Conservation (phyloP, 2,329 filamentous ascomycete species). For the Alternaria brassicae region DNA sequence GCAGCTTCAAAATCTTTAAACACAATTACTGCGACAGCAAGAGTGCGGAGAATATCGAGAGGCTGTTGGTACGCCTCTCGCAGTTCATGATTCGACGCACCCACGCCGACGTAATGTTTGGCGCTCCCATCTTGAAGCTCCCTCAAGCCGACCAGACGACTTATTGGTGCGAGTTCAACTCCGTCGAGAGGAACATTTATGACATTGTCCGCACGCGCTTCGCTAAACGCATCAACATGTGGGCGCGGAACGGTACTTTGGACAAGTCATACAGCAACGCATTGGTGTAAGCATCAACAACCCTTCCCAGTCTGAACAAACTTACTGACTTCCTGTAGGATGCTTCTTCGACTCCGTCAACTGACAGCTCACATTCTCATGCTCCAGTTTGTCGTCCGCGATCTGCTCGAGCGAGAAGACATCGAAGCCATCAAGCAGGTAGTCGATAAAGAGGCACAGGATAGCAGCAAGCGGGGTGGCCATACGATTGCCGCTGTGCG, state of each 20-base stretch:
- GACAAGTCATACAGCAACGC: slow-evolving; percentile 51
- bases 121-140: slow-evolving; percentile 61
- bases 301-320: background rate
- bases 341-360: slow-evolving; percentile 61
- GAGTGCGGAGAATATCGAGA: slow-evolving; percentile 40
- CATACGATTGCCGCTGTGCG: slow-evolving; percentile 36
- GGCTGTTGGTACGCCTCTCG: slow-evolving; percentile 48
- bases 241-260: slow-evolving; percentile 27
- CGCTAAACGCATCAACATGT: slow-evolving; percentile 52
- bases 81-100: slow-evolving; percentile 64
- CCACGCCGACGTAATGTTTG: slow-evolving; percentile 61
- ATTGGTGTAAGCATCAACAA: slow-evolving; percentile 39
- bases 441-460: slow-evolving; percentile 30
- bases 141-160: slow-evolving; percentile 57
- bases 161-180: slow-evolving; percentile 58
- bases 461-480: slow-evolving; percentile 14
- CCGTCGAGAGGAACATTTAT: slow-evolving; percentile 62
- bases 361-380: slow-evolving; percentile 59
- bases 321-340: slow-evolving; percentile 21
- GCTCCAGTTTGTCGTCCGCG: slow-evolving; percentile 55
- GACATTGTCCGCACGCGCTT: slow-evolving; percentile 58
- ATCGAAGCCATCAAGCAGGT: slow-evolving; percentile 54
- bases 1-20: slow-evolving; percentile 53
- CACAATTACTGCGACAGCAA: slow-evolving; percentile 52
- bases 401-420: slow-evolving; percentile 55